Conservation (phyloP, 108 stramenopile species). For the Cyclotella cryptica region DNA sequence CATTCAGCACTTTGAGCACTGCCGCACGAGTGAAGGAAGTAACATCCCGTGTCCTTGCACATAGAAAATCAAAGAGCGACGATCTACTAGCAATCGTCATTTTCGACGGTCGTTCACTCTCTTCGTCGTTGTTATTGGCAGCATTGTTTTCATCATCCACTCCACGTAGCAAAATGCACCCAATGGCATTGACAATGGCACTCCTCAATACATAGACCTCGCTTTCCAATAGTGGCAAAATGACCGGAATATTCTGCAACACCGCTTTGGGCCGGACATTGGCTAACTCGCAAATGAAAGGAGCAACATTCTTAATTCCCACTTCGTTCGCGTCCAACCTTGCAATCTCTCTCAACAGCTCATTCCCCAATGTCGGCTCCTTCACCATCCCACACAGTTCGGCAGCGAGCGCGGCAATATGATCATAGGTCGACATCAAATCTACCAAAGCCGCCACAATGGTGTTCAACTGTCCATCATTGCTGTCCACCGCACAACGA, state of each 20-base stretch:
- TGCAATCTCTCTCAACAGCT: constrained; percentile 80
- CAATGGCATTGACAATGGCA: constrained; percentile 79
- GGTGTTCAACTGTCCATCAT: constrained; percentile 59
- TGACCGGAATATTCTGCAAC: constrained; percentile 63
- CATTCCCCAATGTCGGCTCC: constrained; percentile 57
- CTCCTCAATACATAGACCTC: constrained; percentile 82
- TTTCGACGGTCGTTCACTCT: constrained; percentile 37
- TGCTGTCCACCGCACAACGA: constrained; percentile 68
- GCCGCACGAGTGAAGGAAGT: constrained; percentile 87
- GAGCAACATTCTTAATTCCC: constrained; percentile 82
- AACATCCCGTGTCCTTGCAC: constrained; percentile 76
- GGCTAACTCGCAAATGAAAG: constrained; percentile 79
- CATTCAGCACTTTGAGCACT: constrained; percentile 84
- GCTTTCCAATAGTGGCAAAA: constrained; percentile 79
- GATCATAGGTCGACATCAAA: constrained; percentile 86
- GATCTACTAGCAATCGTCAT: constrained; percentile 59
- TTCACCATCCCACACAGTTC: constrained; percentile 76
- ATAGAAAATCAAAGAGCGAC: constrained; percentile 86
- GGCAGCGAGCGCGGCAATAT: constrained; percentile 77
- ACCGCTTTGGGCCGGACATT: constrained; percentile 66
- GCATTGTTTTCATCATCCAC: constrained; percentile 24
- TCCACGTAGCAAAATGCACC: constrained; percentile 63
- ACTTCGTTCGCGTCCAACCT: constrained; percentile 75
- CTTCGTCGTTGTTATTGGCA: constrained; percentile 34
- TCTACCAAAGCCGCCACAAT: constrained; percentile 87